These are phyloP conservation scores for Protea cynaroides DNA, from an alignment of 164 flowering plant species.

Conservation along the genomic window DNA sequence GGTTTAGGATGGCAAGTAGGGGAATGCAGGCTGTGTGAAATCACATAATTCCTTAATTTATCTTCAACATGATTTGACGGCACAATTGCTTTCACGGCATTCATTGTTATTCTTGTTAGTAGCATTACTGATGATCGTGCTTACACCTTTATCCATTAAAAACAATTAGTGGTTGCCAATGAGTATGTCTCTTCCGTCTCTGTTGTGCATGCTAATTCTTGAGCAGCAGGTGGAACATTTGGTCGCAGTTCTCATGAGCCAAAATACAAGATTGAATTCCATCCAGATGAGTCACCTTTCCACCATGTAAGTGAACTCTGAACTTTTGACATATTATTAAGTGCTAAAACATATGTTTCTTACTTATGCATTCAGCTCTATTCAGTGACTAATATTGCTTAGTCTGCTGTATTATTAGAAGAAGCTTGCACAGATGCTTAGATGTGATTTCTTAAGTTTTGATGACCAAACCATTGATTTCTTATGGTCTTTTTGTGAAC, in stretches of 20 bases:
- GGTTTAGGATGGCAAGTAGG: too few species aligned
- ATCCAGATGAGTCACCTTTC: constrained; percentile 65
- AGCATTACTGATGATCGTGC: too few species aligned
- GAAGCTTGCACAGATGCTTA: neutral
- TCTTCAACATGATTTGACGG: too few species aligned
- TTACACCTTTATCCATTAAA: too few species aligned
- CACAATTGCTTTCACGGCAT: too few species aligned
- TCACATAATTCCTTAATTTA: too few species aligned
- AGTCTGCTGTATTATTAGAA: neutral
- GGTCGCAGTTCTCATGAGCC: constrained; percentile 74
- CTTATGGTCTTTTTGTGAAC: neutral
- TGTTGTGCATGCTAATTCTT: neutral
- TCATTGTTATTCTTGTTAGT: too few species aligned
- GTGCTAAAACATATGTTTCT: neutral
- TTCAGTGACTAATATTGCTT: neutral
- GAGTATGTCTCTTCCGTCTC: too few species aligned
- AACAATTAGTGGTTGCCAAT: too few species aligned
- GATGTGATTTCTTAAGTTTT: neutral
- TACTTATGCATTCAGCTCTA: neutral
- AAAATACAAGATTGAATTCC: constrained; percentile 74
- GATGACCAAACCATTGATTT: neutral
- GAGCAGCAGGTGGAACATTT: constrained; percentile 53
- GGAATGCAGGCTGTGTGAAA: too few species aligned
- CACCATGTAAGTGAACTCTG: constrained; percentile 54
- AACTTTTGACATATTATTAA: neutral